Evolutionary conservation across 495 filamentous ascomycete genomes (phyloP).

Genomic region (Aspergillus saccharolyticus): DNA sequence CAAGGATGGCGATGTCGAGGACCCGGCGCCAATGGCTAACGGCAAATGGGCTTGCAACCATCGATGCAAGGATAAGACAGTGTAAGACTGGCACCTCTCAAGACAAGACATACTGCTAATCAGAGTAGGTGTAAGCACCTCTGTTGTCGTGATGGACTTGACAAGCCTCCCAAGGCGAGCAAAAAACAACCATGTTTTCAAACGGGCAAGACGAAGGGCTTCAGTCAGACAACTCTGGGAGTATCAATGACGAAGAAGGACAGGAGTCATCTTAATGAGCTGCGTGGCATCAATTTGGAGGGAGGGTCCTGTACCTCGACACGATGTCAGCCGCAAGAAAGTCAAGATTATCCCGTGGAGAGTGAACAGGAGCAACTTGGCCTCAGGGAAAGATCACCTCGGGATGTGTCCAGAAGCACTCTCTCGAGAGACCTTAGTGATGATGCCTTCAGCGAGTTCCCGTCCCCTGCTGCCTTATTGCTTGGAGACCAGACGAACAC

Average conservation of each 20-base stretch:
- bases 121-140: slow-evolving; percentile 63
- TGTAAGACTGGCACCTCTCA: slow-evolving; percentile 24
- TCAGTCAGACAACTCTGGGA: slow-evolving; percentile 27
- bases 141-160: slow-evolving; percentile 84
- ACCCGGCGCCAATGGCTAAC: slow-evolving; percentile 60
- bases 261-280: slow-evolving; percentile 12
- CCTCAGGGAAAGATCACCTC: not conserved
- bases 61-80: slow-evolving; percentile 69
- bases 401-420: not conserved
- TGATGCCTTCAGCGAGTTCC: slow-evolving; percentile 37
- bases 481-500: slow-evolving; percentile 6
- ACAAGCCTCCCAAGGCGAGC: slow-evolving; percentile 64
- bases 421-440: slow-evolving; percentile 33
- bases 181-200: slow-evolving; percentile 24
- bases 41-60: slow-evolving; percentile 90
- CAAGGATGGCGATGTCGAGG: slow-evolving; percentile 24
- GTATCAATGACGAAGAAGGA: slow-evolving; percentile 27
- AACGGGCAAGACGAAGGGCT: slow-evolving; percentile 18
- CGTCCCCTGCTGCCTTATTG: slow-evolving; percentile 33
- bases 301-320: no score
- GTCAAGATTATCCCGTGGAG: not conserved
- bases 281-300: not conserved
- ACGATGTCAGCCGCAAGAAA: not conserved
- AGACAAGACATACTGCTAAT: not conserved
- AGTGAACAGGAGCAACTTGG: not conserved